Conservation (phyloP, 345 rosid species). For the Aquilaria yunnanensis region DNA sequence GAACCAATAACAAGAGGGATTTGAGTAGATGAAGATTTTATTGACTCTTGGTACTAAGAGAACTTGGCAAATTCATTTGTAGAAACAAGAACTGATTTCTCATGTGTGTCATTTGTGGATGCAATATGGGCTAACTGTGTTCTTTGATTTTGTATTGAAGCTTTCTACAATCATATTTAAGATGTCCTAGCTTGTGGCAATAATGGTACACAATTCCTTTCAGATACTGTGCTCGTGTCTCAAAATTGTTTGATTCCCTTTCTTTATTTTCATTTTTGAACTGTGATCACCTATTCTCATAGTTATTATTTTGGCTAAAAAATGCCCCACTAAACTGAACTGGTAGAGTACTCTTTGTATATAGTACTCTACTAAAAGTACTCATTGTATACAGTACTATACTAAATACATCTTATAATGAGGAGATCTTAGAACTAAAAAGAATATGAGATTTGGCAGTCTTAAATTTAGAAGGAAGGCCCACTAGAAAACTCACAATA, state of each 20-base stretch:
- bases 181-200: too few species aligned
- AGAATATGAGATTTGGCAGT: slow-evolving; percentile 1
- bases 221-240: too few species aligned
- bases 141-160: too few species aligned
- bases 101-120: background rate
- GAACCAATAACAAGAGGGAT: too few species aligned
- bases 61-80: background rate
- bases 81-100: background rate
- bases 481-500: slow-evolving; percentile 1
- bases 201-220: too few species aligned
- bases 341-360: background rate
- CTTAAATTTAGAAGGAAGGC: background rate
- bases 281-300: background rate
- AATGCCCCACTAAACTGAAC: background rate
- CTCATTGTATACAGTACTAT: background rate
- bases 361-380: background rate
- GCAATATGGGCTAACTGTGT: background rate
- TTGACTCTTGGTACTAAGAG: background rate
- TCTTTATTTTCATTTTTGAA: background rate
- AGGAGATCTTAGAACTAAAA: background rate
- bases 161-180: too few species aligned
- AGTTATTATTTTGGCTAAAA: background rate
- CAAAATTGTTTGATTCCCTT: background rate
- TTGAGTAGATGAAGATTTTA: too few species aligned
- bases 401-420: background rate